Evolutionary conservation across 2,329 filamentous ascomycete genomes (phyloP).

Genomic region (Ophiobolus disseminans): DNA sequence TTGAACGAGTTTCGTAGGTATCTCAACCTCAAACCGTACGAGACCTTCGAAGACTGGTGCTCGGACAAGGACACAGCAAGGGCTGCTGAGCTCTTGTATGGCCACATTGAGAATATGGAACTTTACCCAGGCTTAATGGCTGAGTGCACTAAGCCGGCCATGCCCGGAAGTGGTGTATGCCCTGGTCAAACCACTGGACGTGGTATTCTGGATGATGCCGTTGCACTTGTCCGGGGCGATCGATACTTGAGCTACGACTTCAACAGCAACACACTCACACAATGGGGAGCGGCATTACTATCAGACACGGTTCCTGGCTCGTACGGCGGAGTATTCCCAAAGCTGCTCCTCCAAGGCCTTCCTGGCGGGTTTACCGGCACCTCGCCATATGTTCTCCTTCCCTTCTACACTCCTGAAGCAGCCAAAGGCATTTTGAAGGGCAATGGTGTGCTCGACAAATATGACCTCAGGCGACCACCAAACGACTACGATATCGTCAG

Average conservation of each 20-base stretch:
- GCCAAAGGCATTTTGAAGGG: constrained; percentile 55
- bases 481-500: constrained; percentile 54
- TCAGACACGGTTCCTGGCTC: constrained; percentile 48
- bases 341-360: constrained; percentile 54
- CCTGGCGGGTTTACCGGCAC: constrained; percentile 59
- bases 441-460: constrained; percentile 56
- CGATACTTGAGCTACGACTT: constrained; percentile 77
- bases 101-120: constrained; percentile 80
- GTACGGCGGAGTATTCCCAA: constrained; percentile 56
- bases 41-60: constrained; percentile 83
- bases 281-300: constrained; percentile 60
- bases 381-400: constrained; percentile 56
- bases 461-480: constrained; percentile 54
- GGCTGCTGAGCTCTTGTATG: constrained; percentile 64
- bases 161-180: constrained; percentile 68
- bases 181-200: constrained; percentile 77
- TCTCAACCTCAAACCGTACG: constrained; percentile 77
- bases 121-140: constrained; percentile 80
- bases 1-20: constrained; percentile 85
- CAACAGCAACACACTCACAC: constrained; percentile 46
- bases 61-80: constrained; percentile 73
- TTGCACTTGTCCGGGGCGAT: constrained; percentile 76
- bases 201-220: constrained; percentile 77
- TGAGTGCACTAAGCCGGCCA: constrained; percentile 76
- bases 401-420: constrained; percentile 61